phyloP scores from a whole-genome alignment of 768 basidiomycete species.

The Daedaleopsis sinensis region DNA sequence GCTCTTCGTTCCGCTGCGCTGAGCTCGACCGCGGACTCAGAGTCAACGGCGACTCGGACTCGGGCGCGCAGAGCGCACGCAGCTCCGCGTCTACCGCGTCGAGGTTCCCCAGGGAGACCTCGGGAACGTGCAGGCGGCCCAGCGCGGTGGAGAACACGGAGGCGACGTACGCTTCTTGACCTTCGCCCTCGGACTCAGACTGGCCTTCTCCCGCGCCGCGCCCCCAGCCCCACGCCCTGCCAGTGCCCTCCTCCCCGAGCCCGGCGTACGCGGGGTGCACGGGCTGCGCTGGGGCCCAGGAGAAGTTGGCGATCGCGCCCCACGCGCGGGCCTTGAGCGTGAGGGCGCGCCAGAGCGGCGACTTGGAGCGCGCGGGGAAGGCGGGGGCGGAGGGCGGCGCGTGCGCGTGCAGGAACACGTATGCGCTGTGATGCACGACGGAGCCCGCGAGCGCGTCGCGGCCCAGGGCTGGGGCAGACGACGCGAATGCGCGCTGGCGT shows the following conservation, averaged over 20 bases:
- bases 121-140: constrained; percentile 51
- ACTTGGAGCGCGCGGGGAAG: constrained; percentile 49
- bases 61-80: constrained; percentile 30
- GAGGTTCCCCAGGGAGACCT: constrained; percentile 51
- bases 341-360: constrained; percentile 51
- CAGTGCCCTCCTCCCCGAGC: constrained; percentile 18
- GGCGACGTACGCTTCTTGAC: constrained; percentile 37
- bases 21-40: constrained; percentile 10
- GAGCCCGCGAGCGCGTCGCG: constrained; percentile 47
- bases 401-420: constrained; percentile 57
- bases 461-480: background rate
- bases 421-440: constrained; percentile 51
- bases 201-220: constrained; percentile 1
- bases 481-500: background rate
- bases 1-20: constrained; percentile 9
- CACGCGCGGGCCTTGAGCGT: constrained; percentile 45
- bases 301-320: constrained; percentile 64
- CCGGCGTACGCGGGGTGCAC: constrained; percentile 22
- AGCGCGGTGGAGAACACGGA: constrained; percentile 52
- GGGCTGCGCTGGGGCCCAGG: constrained; percentile 45
- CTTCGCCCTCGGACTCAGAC: constrained; percentile 8
- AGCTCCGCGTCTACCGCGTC: constrained; percentile 45
- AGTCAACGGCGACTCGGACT: constrained; percentile 14
- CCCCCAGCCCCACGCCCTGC: too few species aligned
- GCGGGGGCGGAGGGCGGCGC: constrained; percentile 44